These are phyloP conservation scores for Tuctoria greenei DNA, from an alignment of 176 grass and related monocot species.

Conservation along the genomic window DNA sequence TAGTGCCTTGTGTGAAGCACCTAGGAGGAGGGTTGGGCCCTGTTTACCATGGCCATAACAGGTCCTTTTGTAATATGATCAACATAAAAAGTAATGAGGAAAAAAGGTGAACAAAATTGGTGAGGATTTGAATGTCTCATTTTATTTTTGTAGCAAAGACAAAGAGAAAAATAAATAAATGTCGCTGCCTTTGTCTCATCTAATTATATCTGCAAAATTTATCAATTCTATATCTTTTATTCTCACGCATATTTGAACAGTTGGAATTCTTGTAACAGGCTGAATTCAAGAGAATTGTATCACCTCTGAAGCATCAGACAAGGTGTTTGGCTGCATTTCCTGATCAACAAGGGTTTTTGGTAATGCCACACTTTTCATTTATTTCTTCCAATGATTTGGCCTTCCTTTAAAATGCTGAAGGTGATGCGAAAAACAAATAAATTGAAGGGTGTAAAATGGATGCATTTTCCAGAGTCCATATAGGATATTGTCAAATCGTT, in stretches of 20 bases:
- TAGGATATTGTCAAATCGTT: background rate
- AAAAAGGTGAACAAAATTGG: background rate
- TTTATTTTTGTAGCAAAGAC: conserved; percentile 16
- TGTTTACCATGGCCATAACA: background rate
- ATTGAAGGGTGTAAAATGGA: background rate
- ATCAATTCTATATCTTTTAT: conserved; percentile 4
- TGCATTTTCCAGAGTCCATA: background rate
- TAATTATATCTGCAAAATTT: background rate
- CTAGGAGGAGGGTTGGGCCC: background rate
- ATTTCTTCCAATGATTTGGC: background rate
- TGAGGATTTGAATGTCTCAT: background rate
- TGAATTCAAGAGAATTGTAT: conserved; percentile 85
- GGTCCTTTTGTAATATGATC: background rate
- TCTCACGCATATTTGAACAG: conserved; percentile 8
- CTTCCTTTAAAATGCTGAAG: background rate
- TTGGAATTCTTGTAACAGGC: conserved; percentile 48
- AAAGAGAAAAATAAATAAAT: conserved; percentile 20
- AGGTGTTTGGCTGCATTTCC: conserved; percentile 91
- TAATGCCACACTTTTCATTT: conserved; percentile 40
- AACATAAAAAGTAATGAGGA: background rate
- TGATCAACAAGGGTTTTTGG: conserved; percentile 99
- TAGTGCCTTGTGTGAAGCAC: background rate
- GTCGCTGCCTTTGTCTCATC: background rate
- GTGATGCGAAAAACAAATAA: background rate
- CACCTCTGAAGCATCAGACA: conserved; percentile 87